phyloP scores from a whole-genome alignment of 2,329 filamentous ascomycete species.

The Chrysoporthe deuterocubensis region DNA sequence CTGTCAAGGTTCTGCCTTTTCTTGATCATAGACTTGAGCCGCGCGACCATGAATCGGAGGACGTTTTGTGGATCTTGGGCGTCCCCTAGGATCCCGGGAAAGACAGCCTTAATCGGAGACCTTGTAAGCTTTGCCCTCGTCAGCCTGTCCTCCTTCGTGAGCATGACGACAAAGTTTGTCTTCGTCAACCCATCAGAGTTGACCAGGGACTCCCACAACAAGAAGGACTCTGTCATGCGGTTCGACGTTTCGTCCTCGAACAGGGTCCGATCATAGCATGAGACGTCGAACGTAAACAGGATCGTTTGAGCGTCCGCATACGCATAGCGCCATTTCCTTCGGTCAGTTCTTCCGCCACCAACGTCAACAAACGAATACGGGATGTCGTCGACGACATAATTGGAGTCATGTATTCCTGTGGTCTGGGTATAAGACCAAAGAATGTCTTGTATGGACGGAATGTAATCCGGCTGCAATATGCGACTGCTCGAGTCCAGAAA shows the following conservation, averaged over 20 bases:
- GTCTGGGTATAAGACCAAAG: background rate
- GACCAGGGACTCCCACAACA: background rate
- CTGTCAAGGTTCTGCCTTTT: too few relatives aligned
- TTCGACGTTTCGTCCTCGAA: background rate
- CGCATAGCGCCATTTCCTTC: background rate
- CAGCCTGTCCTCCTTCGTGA: constrained; percentile 5
- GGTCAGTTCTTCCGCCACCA: background rate
- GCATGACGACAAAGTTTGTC: constrained; percentile 9
- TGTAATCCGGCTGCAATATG: constrained; percentile 1
- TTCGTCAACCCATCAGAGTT: background rate
- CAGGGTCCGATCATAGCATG: constrained; percentile 1
- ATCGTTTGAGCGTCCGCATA: background rate
- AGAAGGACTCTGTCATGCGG: background rate
- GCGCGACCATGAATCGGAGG: background rate
- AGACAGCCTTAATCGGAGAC: background rate
- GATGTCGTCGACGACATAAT: background rate
- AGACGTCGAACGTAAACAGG: constrained; percentile 5
- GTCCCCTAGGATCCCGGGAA: background rate
- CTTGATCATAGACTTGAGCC: background rate
- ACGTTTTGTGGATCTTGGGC: background rate
- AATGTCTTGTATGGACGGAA: constrained; percentile 1
- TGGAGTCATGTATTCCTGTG: background rate
- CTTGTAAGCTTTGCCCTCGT: background rate
- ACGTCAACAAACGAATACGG: constrained; percentile 2
- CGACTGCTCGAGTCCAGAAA: background rate